Conservation (phyloP, 371 early-diverging fungal genomes). For the Spraguea lophii region DNA sequence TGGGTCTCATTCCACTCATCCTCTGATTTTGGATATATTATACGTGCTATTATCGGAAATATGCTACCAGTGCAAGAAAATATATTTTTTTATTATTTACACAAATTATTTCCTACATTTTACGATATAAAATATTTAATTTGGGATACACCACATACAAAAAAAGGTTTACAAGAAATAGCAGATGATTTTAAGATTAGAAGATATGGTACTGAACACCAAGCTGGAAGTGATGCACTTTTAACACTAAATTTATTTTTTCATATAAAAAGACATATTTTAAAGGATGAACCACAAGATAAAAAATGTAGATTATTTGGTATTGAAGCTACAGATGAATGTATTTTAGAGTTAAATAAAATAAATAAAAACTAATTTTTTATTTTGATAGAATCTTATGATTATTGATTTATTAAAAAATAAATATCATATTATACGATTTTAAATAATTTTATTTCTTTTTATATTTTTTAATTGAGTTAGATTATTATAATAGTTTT, state of each 20-base stretch:
- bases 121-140: conserved; percentile 95
- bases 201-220: conserved; percentile 89
- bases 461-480: too few relatives aligned
- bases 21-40: conserved; percentile 94
- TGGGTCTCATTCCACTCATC: conserved; percentile 97
- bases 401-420: too few relatives aligned
- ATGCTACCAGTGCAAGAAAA: conserved; percentile 70
- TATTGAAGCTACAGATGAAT: not conserved
- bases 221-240: conserved; percentile 93
- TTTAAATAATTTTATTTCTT: too few relatives aligned
- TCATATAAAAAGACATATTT: conserved; percentile 72
- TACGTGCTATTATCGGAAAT: conserved; percentile 74
- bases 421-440: too few relatives aligned
- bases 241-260: conserved; percentile 82
- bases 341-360: too few relatives aligned
- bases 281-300: conserved; percentile 75
- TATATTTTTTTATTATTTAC: conserved; percentile 75
- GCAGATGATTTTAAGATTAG: conserved; percentile 70
- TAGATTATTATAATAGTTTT: too few relatives aligned
- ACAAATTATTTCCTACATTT: conserved; percentile 77
- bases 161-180: conserved; percentile 92
- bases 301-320: conserved; percentile 52
- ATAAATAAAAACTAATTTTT: too few relatives aligned
- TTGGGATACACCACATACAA: conserved; percentile 73
- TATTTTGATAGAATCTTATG: too few relatives aligned